Conservation (phyloP, 306 rosid genomes). For the Benincasa hispida region DNA sequence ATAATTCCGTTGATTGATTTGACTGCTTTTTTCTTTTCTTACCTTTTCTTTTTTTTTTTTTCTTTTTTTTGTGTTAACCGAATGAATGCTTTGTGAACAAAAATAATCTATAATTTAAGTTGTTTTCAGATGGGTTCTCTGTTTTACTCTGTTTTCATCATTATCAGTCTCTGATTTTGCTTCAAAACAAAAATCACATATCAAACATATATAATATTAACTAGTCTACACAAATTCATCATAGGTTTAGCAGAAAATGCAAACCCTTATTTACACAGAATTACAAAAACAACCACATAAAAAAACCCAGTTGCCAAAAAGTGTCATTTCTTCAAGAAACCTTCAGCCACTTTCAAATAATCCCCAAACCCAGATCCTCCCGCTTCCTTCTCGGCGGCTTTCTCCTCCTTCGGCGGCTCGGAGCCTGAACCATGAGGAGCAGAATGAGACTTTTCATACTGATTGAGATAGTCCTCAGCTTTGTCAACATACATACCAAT, state of each 20-base stretch:
- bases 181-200: not conserved
- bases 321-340: constrained; percentile 1
- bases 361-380: constrained; percentile 4
- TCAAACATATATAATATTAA: not conserved
- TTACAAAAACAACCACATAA: not conserved
- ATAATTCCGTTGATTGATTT: constrained; percentile 6
- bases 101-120: not conserved
- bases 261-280: not conserved
- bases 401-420: not conserved
- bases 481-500: not conserved
- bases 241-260: not conserved
- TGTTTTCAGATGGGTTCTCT: not conserved
- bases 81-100: not conserved
- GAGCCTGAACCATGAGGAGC: not conserved
- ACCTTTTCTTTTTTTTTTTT: too few relatives aligned
- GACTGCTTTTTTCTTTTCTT: not conserved
- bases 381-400: not conserved
- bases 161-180: too few relatives aligned
- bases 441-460: not conserved
- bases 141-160: not conserved
- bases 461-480: constrained; percentile 6
- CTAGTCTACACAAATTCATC: not conserved
- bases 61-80: not conserved
- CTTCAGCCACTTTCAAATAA: constrained; percentile 9
- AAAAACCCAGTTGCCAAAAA: not conserved